phyloP scores from a whole-genome alignment of 805 yeast species.

The Zygoascus ofunaensis region DNA sequence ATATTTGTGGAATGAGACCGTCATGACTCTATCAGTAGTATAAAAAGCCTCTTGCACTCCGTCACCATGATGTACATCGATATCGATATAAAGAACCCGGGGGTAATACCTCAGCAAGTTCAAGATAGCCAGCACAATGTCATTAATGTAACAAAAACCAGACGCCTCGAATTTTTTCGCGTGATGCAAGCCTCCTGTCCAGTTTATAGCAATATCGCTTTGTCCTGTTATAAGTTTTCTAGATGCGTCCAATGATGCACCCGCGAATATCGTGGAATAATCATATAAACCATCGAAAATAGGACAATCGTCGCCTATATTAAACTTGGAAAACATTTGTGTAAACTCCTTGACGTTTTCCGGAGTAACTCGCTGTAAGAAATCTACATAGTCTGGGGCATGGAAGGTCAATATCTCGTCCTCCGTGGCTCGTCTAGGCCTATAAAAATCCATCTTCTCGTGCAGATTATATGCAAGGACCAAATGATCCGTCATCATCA shows the following conservation, averaged over 20 bases:
- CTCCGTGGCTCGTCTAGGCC: slow-evolving; percentile 72
- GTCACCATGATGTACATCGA: slow-evolving; percentile 90
- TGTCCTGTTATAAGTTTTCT: slow-evolving; percentile 71
- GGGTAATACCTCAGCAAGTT: slow-evolving; percentile 75
- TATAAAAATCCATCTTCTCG: slow-evolving; percentile 81
- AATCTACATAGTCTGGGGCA: slow-evolving; percentile 75
- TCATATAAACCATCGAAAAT: slow-evolving; percentile 92
- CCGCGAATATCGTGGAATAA: slow-evolving; percentile 76
- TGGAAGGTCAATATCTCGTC: slow-evolving; percentile 79
- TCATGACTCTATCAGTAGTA: slow-evolving; percentile 85
- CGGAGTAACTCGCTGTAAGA: slow-evolving; percentile 68
- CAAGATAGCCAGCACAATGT: slow-evolving; percentile 76
- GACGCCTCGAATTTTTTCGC: slow-evolving; percentile 86
- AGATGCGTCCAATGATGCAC: slow-evolving; percentile 87
- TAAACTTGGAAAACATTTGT: slow-evolving; percentile 53
- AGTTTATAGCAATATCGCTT: slow-evolving; percentile 85
- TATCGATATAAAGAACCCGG: slow-evolving; percentile 78
- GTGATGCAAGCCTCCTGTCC: slow-evolving; percentile 91
- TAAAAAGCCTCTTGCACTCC: slow-evolving; percentile 94
- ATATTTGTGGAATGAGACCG: slow-evolving; percentile 83
- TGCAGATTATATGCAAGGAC: slow-evolving; percentile 78
- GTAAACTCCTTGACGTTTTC: slow-evolving; percentile 50
- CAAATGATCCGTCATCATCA: slow-evolving; percentile 88
- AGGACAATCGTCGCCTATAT: slow-evolving; percentile 91
- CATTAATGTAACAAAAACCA: slow-evolving; percentile 87